Base-by-base conservation (phyloP, 257 asterid species). In the Perilla frutescens region DNA sequence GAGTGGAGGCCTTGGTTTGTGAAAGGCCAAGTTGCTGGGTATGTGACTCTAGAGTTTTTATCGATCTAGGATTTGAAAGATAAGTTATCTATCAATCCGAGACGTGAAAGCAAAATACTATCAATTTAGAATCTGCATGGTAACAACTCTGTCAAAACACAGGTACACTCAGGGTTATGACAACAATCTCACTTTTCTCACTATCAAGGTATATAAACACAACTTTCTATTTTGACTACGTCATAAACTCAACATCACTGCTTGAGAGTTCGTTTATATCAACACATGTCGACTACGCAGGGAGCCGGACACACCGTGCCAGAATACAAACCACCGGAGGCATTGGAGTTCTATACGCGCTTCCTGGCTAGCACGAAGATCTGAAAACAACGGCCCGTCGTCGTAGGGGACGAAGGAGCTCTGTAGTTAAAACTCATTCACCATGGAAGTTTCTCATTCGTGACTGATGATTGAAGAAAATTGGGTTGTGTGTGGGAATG, bases 301-400 rank as follows among this genome's bases (percentile, higher is more conserved):
- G 99, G 99, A 61, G 60, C 99, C 26, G 99, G 99, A 47, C 99
- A 94, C 73, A 88, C 99, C 0, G 99, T 94, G 26, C 92, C 97
- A 0, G 99, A 94, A 74, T 94, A 94, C 87, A 94, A 94, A 78
- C 99, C 99, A 36, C 81, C n/a, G 0, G 97, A 94, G 83, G 90
- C 99, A 0, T 73, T 91, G 78, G 83, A 81, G 74, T 88, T 94
- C 80, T 94, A 90, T 47, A 47, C 92, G 0, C 92, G 91, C 7
- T 94, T 92, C 91, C 84, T 94, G 8, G 88, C 76, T 20, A 91
- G 88, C 13, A 79, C 32, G 20, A 87, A 55, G 34, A 86, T 94
- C 44, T 94, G 82, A 88, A 76, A 62, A n/a, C 34, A 7, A 37
- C 32, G 0, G 5, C 26, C 14, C 4, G 26, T 7, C 8, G 20